Conservation (phyloP, 2,329 filamentous ascomycete genomes). For the Paracamarosporium sp. region DNA sequence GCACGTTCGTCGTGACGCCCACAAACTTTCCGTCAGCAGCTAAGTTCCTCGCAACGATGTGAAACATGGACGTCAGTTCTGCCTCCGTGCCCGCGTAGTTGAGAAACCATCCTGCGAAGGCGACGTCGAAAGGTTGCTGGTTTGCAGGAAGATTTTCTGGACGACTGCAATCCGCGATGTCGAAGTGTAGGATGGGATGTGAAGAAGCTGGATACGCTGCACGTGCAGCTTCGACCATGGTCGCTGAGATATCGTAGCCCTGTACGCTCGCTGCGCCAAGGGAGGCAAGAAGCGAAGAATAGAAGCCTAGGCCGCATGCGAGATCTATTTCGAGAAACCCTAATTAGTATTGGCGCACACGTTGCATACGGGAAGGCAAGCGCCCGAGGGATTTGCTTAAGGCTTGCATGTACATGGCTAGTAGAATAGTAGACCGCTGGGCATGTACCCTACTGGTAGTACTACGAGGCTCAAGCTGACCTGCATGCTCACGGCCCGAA, state of each 20-base stretch:
- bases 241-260: conserved; percentile 36
- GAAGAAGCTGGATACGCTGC: conserved; percentile 20
- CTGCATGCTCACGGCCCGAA: too few species aligned
- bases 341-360: neutral
- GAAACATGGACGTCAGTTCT: conserved; percentile 32
- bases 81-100: conserved; percentile 35
- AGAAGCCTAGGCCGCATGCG: conserved; percentile 38
- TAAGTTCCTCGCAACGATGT: conserved; percentile 27
- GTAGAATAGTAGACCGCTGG: too few species aligned
- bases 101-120: conserved; percentile 41
- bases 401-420: neutral
- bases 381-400: neutral
- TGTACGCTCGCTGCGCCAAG: conserved; percentile 28
- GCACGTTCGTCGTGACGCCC: conserved; percentile 32
- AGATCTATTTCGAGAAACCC: conserved; percentile 28
- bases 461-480: neutral
- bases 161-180: conserved; percentile 32
- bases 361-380: neutral
- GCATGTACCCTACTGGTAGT: too few species aligned
- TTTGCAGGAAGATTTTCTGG: conserved; percentile 3
- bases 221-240: conserved; percentile 31
- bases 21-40: conserved; percentile 22
- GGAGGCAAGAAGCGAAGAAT: conserved; percentile 26
- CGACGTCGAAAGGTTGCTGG: conserved; percentile 23
- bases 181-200: conserved; percentile 26